Evolutionary conservation across 208 protist species (phyloP).

Genomic region (Leishmania gerbilli): DNA sequence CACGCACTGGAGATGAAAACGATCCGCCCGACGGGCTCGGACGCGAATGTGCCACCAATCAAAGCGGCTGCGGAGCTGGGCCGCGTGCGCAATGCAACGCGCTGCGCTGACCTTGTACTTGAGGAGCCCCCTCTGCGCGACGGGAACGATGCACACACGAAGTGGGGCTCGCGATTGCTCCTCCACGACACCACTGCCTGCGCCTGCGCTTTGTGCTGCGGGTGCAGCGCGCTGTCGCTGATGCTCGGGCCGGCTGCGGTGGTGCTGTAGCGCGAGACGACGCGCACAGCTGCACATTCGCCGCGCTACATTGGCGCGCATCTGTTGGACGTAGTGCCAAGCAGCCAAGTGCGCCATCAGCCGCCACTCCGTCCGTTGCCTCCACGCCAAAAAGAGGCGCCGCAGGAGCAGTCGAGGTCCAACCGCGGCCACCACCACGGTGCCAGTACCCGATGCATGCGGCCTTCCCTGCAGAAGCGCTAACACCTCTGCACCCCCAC

Average conservation of each 20-base stretch:
- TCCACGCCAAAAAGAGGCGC: slow-evolving; percentile 39
- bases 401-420: slow-evolving; percentile 21
- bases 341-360: slow-evolving; percentile 43
- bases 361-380: slow-evolving; percentile 36
- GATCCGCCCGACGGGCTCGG: slow-evolving; percentile 13
- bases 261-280: slow-evolving; percentile 13
- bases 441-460: not conserved
- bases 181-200: not conserved
- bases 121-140: not conserved
- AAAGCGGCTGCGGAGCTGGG: slow-evolving; percentile 18
- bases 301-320: slow-evolving; percentile 23
- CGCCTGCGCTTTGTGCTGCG: not conserved
- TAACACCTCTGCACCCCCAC: not conserved
- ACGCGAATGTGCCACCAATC: slow-evolving; percentile 8
- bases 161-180: slow-evolving; percentile 5
- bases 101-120: slow-evolving; percentile 24
- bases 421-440: slow-evolving; percentile 21
- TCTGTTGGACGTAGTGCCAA: slow-evolving; percentile 20
- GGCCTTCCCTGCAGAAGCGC: slow-evolving; percentile 19
- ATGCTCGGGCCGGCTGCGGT: slow-evolving; percentile 9
- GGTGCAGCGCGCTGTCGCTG: not conserved
- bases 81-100: slow-evolving; percentile 2
- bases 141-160: slow-evolving; percentile 5
- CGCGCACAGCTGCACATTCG: slow-evolving; percentile 11
- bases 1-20: slow-evolving; percentile 6